Evolutionary conservation across 179 eudicot species (phyloP), one percentile per base, ranked within the genome.

Genomic region (Carnegiea gigantea): DNA sequence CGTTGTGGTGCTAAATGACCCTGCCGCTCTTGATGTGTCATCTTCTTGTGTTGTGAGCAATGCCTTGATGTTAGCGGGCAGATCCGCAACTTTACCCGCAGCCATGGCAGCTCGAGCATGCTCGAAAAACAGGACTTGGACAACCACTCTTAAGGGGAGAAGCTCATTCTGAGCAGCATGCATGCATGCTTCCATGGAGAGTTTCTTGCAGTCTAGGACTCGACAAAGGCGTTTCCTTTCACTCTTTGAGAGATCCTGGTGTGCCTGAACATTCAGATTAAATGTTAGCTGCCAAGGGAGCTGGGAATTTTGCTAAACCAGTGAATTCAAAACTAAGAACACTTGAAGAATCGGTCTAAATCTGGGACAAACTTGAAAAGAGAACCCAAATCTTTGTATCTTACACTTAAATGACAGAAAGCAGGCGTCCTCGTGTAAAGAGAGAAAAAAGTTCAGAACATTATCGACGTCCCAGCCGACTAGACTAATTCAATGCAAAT

Each of bases 121-220:
- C 89, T 95, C 98, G 71, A 88, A 91, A 88, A 95, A 95, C 23
- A 95, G 97, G 79, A 95, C 98, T 88, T 95, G 98, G 13, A 95
- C 98, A 13, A 95, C 93, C 1, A 92, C 90, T 76, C 98, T 82
- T 54, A 95, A 85, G 2, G 98, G 98, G 9, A 95, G 97, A 60
- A 86, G 76, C 84, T 95, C 98, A 46, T 95, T 95, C 73, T 95
- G 98, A 5, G 98, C 98, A 36, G 98, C 98, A 40, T 93, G 94
- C 86, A 89, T 86, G 80, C 97, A 91, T 9, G 87, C 91, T 81
- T 92, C 91, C 86, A 91, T 83, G 1, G 98, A 95, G 75, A 95
- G 65, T 78, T 90, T 95, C 79, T 90, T 90, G 92, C 98, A 93
- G 84, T 95, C 97, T 43, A 95, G 73, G 30, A 83, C 87, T 82